phyloP scores from a whole-genome alignment of 768 basidiomycete species.

The Serpula lacrymans region DNA sequence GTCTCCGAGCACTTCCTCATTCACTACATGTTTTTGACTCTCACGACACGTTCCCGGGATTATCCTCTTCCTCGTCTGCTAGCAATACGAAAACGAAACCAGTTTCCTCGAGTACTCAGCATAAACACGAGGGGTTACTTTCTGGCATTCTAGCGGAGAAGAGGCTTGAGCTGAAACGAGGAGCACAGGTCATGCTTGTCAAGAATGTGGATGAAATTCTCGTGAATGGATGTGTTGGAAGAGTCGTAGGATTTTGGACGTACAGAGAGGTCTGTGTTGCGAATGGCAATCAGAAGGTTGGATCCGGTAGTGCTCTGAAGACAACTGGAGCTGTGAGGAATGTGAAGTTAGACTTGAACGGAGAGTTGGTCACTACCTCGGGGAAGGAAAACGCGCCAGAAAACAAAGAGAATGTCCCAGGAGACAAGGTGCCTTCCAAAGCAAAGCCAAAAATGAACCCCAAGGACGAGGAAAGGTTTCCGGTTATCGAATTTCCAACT shows the following conservation, averaged over 20 bases:
- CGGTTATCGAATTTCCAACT: constrained; percentile 46
- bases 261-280: constrained; percentile 17
- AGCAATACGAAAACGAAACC: background rate
- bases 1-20: constrained; percentile 47
- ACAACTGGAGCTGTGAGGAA: constrained; percentile 33
- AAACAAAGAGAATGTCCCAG: constrained; percentile 15
- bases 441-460: constrained; percentile 26
- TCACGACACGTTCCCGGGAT: constrained; percentile 41
- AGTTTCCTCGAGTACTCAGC: constrained; percentile 34
- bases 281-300: constrained; percentile 22
- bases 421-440: constrained; percentile 15
- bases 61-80: background rate
- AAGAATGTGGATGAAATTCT: constrained; percentile 61
- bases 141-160: constrained; percentile 60
- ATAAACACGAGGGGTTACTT: constrained; percentile 53
- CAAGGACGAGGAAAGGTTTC: constrained; percentile 40
- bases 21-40: constrained; percentile 43
- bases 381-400: constrained; percentile 34
- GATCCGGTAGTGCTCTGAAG: constrained; percentile 19
- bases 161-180: constrained; percentile 52
- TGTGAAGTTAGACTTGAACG: constrained; percentile 28
- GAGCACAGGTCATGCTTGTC: constrained; percentile 67
- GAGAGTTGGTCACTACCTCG: constrained; percentile 11
- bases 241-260: constrained; percentile 51
- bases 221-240: constrained; percentile 70